Base-by-base conservation (phyloP, 768 basidiomycete genomes). In the Suillus subalutaceus region DNA sequence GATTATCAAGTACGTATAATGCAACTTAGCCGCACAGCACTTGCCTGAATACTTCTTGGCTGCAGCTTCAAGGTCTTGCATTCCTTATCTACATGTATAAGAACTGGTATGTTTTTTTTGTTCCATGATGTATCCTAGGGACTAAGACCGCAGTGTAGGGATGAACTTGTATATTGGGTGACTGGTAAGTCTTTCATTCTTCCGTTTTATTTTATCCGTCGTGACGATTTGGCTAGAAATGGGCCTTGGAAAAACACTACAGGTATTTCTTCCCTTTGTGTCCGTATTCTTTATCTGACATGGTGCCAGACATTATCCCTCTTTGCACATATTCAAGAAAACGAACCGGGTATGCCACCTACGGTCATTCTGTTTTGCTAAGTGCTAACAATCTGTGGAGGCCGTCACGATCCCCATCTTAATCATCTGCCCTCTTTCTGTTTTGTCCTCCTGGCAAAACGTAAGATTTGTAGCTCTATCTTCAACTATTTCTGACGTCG, bases 141-240 rank as follows among this genome's bases (percentile, higher is more conserved):
- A 12, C 67, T 65, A 26, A 20, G 55, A 40, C 18, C 20, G 57
- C 6, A n/a, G 3, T 23, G 23, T 67, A 87, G 86, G 86, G 18
- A 85, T 90, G 82, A 90, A 87, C 68, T n/a, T 87, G 88, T 72
- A 88, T 92, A 65, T 80, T 92, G 1, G 91, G 89, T 37, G 91
- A 92, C 68, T n/a, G 88, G 86, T 87, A 71, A 67, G 83, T 78
- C 32, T 32, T 53, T 48, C 32, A 10, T 44, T 41, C 30, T 35
- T 20, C 10, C 26, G 3, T 20, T 37, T 20, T 9, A 37, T 57
- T 18, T 18, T 8, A 40, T 6, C 20, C 1, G 10, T 40, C 64
- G 65, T 64, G 16, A 67, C 44, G 58, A 53, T 44, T 4, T 53
- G n/a, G 16, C 23, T 64, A 86, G 85, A 77, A 63, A 88, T 88